Conservation (phyloP, 2,329 filamentous ascomycete genomes). For the Fusarium agapanthi region DNA sequence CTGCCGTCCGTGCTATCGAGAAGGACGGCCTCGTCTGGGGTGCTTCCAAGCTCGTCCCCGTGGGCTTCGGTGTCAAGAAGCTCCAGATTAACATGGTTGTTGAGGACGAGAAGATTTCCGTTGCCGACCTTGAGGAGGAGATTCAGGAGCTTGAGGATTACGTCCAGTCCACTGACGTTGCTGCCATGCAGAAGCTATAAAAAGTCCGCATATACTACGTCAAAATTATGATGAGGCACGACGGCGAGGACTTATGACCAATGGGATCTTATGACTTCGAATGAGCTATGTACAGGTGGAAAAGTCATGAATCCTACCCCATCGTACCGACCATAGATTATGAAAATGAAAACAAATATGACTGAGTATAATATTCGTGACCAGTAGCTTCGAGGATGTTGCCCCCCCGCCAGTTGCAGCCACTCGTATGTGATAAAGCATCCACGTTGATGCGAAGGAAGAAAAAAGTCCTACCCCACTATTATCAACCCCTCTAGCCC, state of each 20-base stretch:
- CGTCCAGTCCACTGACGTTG: constrained; percentile 93
- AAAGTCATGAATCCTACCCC: constrained; percentile 37
- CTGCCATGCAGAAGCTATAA: constrained; percentile 94
- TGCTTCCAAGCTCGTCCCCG: constrained; percentile 84
- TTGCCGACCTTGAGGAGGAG: constrained; percentile 85
- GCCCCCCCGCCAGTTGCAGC: not conserved
- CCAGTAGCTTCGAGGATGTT: not conserved
- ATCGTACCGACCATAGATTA: constrained; percentile 39
- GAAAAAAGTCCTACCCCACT: not conserved
- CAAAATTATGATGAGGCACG: constrained; percentile 46
- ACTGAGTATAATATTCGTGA: not conserved
- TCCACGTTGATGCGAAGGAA: not conserved
- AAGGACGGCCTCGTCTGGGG: constrained; percentile 97
- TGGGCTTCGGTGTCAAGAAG: constrained; percentile 99
- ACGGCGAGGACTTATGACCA: constrained; percentile 44
- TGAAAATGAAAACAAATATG: constrained; percentile 28
- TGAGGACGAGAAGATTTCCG: constrained; percentile 95
- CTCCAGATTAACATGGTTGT: constrained; percentile 98
- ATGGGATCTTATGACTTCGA: constrained; percentile 35
- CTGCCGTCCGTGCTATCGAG: constrained; percentile 81
- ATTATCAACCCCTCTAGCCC: not conserved
- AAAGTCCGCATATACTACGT: constrained; percentile 34
- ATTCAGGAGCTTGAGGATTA: constrained; percentile 89
- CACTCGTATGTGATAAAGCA: not conserved
- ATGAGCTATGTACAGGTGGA: constrained; percentile 40